Conservation (phyloP, 257 asterid species). For the Anisodus acutangulus region DNA sequence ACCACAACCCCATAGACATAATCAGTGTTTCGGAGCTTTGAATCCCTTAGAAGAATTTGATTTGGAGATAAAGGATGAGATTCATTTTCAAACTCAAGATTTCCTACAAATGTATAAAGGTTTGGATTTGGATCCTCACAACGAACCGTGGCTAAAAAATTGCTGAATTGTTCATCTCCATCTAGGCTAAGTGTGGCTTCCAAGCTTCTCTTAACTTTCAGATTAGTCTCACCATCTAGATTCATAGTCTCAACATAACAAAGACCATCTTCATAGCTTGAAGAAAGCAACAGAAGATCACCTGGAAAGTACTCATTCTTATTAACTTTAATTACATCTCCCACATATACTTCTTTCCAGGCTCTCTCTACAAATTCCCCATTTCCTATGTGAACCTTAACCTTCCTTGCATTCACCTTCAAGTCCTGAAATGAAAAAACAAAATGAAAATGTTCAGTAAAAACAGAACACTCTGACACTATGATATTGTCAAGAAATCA, state of each 20-base stretch:
- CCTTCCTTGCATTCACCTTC: slow-evolving; percentile 86
- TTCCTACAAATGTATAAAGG: slow-evolving; percentile 86
- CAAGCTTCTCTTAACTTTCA: slow-evolving; percentile 80
- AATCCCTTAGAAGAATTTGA: slow-evolving; percentile 90
- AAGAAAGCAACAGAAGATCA: slow-evolving; percentile 80
- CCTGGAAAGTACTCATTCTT: slow-evolving; percentile 90
- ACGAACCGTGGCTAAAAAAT: slow-evolving; percentile 63
- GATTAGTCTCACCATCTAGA: slow-evolving; percentile 93
- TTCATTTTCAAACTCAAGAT: slow-evolving; percentile 63
- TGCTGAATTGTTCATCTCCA: slow-evolving; percentile 64
- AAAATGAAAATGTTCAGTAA: no score
- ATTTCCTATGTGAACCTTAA: slow-evolving; percentile 59
- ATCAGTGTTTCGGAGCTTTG: slow-evolving; percentile 88
- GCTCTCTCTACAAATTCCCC: slow-evolving; percentile 71
- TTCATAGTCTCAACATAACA: slow-evolving; percentile 97
- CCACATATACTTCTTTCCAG: slow-evolving; percentile 89
- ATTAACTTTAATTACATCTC: slow-evolving; percentile 84
- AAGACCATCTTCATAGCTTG: slow-evolving; percentile 91
- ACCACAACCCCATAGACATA: slow-evolving; percentile 81
- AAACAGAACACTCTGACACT: slow-evolving; percentile 6
- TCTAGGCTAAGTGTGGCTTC: slow-evolving; percentile 68
- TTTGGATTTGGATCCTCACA: slow-evolving; percentile 95
- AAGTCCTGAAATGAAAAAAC: slow-evolving; percentile 51
- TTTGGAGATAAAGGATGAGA: slow-evolving; percentile 78
- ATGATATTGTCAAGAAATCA: slow-evolving; percentile 18